Percentiles rank a stretch among this genome's conserved stretches.
These are phyloP conservation scores for Coelastrella sp. DNA, from an alignment of 139 green algal species.

Conservation along the genomic window DNA sequence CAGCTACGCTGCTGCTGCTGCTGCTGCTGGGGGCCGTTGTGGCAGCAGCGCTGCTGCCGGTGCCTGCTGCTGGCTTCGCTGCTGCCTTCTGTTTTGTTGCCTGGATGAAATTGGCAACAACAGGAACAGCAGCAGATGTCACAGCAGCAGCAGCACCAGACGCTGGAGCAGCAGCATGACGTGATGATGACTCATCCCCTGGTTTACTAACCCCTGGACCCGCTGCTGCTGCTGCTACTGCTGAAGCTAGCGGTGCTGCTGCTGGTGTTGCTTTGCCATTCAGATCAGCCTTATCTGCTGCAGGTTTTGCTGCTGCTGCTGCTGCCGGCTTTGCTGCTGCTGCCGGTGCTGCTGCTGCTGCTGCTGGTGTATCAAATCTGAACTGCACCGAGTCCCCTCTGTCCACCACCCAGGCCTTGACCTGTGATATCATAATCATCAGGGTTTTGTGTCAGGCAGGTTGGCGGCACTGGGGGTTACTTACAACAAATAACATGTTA, in stretches of 20 bases:
- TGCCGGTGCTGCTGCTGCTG: conserved; percentile 30
- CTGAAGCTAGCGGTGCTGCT: neutral
- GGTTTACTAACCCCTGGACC: neutral
- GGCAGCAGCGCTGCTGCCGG: neutral
- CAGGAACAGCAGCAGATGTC: conserved; percentile 1
- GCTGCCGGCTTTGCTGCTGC: conserved; percentile 5
- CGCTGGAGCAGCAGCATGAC: neutral
- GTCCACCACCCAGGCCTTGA: conserved; percentile 34
- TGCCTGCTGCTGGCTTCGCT: conserved; percentile 7
- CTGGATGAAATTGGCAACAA: conserved; percentile 41
- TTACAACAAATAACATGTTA: too few species aligned
- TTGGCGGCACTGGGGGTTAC: too few species aligned
- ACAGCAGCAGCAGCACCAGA: conserved; percentile 5
- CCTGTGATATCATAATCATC: conserved; percentile 16
- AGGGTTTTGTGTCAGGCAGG: neutral
- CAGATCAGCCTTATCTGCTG: neutral
- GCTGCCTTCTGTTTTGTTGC: conserved; percentile 40
- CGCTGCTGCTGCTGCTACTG: conserved; percentile 6
- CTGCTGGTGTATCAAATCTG: conserved; percentile 35
- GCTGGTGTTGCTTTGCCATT: conserved; percentile 2
- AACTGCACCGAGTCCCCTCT: conserved; percentile 22
- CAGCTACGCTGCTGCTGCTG: neutral
- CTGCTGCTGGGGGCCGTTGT: conserved; percentile 27
- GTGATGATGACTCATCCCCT: too few species aligned
- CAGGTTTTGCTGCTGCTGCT: conserved; percentile 3